Conservation (phyloP, 139 green algal species). For the Tetradesmus obliquus region DNA sequence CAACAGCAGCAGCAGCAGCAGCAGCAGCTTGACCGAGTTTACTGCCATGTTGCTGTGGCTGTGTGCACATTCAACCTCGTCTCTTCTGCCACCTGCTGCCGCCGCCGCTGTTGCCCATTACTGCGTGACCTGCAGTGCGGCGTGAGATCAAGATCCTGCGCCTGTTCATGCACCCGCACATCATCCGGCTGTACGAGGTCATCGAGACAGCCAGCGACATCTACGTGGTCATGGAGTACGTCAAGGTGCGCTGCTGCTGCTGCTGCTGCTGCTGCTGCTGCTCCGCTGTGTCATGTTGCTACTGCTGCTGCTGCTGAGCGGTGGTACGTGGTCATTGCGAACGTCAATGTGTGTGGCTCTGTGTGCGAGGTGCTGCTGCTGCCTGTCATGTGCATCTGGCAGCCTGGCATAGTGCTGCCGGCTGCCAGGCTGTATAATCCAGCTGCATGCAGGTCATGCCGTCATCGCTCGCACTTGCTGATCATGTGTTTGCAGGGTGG, state of each 20-base stretch:
- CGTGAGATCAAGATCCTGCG: conserved; percentile 98
- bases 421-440: no score
- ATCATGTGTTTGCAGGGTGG: conserved; percentile 82
- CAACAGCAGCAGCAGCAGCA: not conserved
- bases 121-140: conserved; percentile 73
- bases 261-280: conserved; percentile 73
- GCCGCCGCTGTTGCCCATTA: not conserved
- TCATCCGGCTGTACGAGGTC: conserved; percentile 99
- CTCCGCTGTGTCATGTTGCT: conserved; percentile 98
- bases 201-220: conserved; percentile 98
- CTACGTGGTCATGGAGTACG: conserved; percentile 99
- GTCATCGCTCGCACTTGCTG: not conserved
- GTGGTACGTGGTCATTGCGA: no score
- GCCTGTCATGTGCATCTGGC: no score
- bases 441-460: no score
- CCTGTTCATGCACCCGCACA: conserved; percentile 99
- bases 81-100: no score
- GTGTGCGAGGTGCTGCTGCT: no score
- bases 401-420: no score
- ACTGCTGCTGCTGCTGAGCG: not conserved
- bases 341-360: no score
- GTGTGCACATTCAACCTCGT: not conserved
- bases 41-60: no score
- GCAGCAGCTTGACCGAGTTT: not conserved
- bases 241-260: conserved; percentile 71